Percentiles rank a stretch among this genome's conserved stretches.
Conservation (phyloP, 2,329 filamentous ascomycete species). For the Colletotrichum lupini region DNA sequence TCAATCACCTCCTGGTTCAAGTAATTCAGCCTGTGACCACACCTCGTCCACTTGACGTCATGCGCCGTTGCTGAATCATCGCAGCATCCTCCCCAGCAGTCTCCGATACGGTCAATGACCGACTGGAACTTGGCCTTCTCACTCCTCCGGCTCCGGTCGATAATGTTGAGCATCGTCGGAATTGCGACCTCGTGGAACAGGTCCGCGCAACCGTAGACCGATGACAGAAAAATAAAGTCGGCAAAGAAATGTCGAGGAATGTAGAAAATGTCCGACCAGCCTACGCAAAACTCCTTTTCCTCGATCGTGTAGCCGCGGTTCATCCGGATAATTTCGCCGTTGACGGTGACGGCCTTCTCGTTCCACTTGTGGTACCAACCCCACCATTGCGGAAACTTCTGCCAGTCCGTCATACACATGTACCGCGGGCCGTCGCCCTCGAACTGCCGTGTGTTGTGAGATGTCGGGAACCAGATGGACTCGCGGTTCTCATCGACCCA, state of each 20-base stretch:
- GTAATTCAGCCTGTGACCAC: slow-evolving; percentile 36
- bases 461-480: slow-evolving; percentile 43
- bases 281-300: slow-evolving; percentile 42
- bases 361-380: slow-evolving; percentile 35
- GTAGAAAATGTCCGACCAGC: slow-evolving; percentile 48
- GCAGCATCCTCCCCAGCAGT: slow-evolving; percentile 38
- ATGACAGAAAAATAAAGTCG: slow-evolving; percentile 43
- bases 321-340: slow-evolving; percentile 27
- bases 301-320: slow-evolving; percentile 19
- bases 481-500: slow-evolving; percentile 40
- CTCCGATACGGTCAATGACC: slow-evolving; percentile 35
- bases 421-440: slow-evolving; percentile 36
- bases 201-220: slow-evolving; percentile 38
- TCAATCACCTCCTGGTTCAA: slow-evolving; percentile 34
- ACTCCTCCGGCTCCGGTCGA: slow-evolving; percentile 40
- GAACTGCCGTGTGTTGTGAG: slow-evolving; percentile 26
- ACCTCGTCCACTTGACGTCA: slow-evolving; percentile 33
- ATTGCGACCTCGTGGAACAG: slow-evolving; percentile 46
- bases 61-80: slow-evolving; percentile 33
- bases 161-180: slow-evolving; percentile 46
- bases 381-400: slow-evolving; percentile 38
- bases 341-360: slow-evolving; percentile 31
- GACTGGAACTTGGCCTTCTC: slow-evolving; percentile 10
- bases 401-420: slow-evolving; percentile 38
- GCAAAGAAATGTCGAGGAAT: slow-evolving; percentile 45